A percentile compares a stretch with the other conserved stretches of the same genome.
Evolutionary conservation across 23 red algal species (phyloP).

Genomic region (Gracilaria caudata): DNA sequence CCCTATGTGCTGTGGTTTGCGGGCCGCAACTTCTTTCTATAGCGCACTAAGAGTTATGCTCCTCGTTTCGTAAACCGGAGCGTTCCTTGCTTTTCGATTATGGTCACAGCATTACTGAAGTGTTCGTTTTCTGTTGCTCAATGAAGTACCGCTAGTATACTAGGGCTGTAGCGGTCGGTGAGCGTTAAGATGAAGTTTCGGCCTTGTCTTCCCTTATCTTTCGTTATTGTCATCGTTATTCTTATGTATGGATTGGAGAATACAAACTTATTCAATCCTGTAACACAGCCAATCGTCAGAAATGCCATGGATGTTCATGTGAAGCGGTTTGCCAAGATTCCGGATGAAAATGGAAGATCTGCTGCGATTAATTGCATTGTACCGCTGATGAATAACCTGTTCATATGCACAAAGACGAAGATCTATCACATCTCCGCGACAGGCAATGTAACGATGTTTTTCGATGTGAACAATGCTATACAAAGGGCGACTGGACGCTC

Average conservation of each 20-base stretch:
- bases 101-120: background rate
- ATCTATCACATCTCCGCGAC: conserved; percentile 30
- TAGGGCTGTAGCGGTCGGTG: background rate
- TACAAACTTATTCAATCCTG: conserved; percentile 35
- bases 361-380: conserved; percentile 59
- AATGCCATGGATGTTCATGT: conserved; percentile 40
- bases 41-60: background rate
- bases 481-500: background rate
- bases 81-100: background rate
- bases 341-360: conserved; percentile 38
- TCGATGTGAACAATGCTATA: conserved; percentile 50
- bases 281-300: conserved; percentile 26
- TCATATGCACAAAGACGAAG: conserved; percentile 32
- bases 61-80: background rate
- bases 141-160: background rate
- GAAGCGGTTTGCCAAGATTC: conserved; percentile 47
- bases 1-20: background rate
- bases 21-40: background rate
- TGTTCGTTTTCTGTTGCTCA: background rate
- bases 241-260: conserved; percentile 15
- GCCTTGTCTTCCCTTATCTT: background rate
- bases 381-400: conserved; percentile 23
- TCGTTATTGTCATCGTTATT: background rate
- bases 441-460: conserved; percentile 30
- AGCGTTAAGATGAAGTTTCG: background rate